These are phyloP conservation scores for Melanomma pulvis-pyrius DNA, from an alignment of 495 filamentous ascomycete species.

Conservation along the genomic window DNA sequence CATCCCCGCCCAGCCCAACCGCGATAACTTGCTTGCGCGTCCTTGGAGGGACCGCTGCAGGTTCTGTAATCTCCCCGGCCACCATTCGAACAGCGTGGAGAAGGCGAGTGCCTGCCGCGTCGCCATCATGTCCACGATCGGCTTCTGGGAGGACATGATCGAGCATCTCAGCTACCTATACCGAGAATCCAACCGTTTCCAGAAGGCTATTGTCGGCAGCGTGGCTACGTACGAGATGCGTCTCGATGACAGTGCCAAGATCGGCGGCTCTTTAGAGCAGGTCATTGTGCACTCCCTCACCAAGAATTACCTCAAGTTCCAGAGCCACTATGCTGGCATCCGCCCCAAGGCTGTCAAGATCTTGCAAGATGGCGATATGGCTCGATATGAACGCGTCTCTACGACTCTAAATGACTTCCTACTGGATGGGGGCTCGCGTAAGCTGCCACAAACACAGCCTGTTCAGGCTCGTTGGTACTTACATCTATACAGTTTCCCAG, in stretches of 20 bases:
- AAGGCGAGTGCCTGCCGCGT: constrained; percentile 5
- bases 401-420: constrained; percentile 10
- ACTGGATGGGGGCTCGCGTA: constrained; percentile 5
- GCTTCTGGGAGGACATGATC: constrained; percentile 22
- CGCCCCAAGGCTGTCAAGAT: constrained; percentile 2
- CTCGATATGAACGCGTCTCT: not conserved
- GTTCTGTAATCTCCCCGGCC: constrained; percentile 22
- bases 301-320: constrained; percentile 25
- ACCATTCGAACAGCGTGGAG: constrained; percentile 5
- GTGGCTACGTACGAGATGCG: constrained; percentile 23
- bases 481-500: not conserved
- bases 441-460: not conserved
- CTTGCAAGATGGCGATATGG: not conserved
- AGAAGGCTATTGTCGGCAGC: constrained; percentile 4
- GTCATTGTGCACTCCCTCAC: constrained; percentile 15
- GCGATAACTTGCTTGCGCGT: constrained; percentile 24
- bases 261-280: not conserved
- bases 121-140: constrained; percentile 20
- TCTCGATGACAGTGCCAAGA: not conserved
- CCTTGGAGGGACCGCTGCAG: not conserved
- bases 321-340: constrained; percentile 7
- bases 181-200: not conserved
- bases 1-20: not conserved
- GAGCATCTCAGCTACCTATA: constrained; percentile 8
- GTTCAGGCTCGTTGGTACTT: not conserved